phyloP scores from a whole-genome alignment of 208 protist genomes.

The Novymonas esmeraldas region DNA sequence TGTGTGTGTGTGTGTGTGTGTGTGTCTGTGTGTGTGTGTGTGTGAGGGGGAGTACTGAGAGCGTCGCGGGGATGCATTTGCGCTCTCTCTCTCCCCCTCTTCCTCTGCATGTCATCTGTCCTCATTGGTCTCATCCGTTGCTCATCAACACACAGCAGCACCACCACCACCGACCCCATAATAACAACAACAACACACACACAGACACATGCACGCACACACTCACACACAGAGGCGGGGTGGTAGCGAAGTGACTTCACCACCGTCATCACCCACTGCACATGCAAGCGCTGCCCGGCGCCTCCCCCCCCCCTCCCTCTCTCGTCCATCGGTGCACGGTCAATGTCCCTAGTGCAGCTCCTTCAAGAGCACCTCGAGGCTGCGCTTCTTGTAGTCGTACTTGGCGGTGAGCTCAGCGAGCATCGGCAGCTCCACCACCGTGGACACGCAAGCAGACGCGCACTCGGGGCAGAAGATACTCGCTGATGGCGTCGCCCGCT shows the following conservation, averaged over 20 bases:
- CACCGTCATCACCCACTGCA: background rate
- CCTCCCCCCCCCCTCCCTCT: slow-evolving; percentile 9
- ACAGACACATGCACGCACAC: slow-evolving; percentile 11
- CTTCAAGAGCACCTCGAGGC: slow-evolving; percentile 1
- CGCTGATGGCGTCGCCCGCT: background rate
- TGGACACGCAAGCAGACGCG: slow-evolving; percentile 11
- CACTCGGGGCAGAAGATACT: slow-evolving; percentile 50
- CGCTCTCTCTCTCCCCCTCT: no score
- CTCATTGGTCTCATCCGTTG: no score
- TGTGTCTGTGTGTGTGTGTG: no score
- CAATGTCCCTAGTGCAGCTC: background rate
- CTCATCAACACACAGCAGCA: no score
- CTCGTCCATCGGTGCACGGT: background rate
- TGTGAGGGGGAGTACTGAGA: no score
- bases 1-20: no score
- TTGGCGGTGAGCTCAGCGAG: slow-evolving; percentile 15
- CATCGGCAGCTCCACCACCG: slow-evolving; percentile 18
- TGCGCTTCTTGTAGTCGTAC: slow-evolving; percentile 13
- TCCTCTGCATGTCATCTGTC: no score
- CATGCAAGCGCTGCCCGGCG: slow-evolving; percentile 1
- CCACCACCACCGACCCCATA: no score
- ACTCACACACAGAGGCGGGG: background rate
- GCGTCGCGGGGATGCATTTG: no score
- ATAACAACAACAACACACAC: background rate
- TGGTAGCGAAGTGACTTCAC: background rate